phyloP scores from a whole-genome alignment of 2,329 filamentous ascomycete species.

The Nannizzia gypsea region DNA sequence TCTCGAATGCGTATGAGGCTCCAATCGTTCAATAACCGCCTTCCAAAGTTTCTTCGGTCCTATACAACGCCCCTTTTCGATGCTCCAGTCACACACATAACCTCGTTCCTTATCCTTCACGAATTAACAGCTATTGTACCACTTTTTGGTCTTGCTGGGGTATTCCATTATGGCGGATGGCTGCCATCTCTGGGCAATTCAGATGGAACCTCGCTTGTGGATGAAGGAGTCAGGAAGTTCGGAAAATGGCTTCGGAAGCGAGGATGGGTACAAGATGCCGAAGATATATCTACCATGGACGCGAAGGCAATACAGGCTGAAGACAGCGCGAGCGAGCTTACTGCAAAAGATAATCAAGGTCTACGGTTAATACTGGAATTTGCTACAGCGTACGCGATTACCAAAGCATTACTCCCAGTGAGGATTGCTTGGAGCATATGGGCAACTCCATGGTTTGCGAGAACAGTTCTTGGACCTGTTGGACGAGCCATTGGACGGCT shows the following conservation, averaged over 20 bases:
- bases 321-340: slow-evolving; percentile 16
- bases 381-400: slow-evolving; percentile 81
- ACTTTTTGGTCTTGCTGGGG: slow-evolving; percentile 57
- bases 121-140: slow-evolving; percentile 82
- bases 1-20: slow-evolving; percentile 21
- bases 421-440: slow-evolving; percentile 69
- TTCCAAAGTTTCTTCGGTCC: slow-evolving; percentile 55
- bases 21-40: slow-evolving; percentile 33
- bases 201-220: slow-evolving; percentile 23
- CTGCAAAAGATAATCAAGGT: slow-evolving; percentile 30
- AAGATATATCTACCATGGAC: slow-evolving; percentile 35
- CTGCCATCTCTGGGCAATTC: slow-evolving; percentile 46
- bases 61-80: slow-evolving; percentile 59
- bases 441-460: slow-evolving; percentile 87
- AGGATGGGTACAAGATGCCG: slow-evolving; percentile 56
- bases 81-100: slow-evolving; percentile 70
- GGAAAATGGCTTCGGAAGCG: slow-evolving; percentile 66
- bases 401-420: slow-evolving; percentile 69
- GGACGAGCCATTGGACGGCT: slow-evolving; percentile 27
- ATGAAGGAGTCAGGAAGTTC: slow-evolving; percentile 59
- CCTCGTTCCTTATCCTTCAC: slow-evolving; percentile 79
- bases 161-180: slow-evolving; percentile 71
- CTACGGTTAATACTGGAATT: slow-evolving; percentile 52
- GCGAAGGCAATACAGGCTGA: slow-evolving; percentile 17
- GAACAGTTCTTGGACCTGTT: slow-evolving; percentile 45